Percentiles rank a stretch among this genome's conserved stretches.
Evolutionary conservation across 441 rosid species (phyloP).

Genomic region (Brassica balearica): DNA sequence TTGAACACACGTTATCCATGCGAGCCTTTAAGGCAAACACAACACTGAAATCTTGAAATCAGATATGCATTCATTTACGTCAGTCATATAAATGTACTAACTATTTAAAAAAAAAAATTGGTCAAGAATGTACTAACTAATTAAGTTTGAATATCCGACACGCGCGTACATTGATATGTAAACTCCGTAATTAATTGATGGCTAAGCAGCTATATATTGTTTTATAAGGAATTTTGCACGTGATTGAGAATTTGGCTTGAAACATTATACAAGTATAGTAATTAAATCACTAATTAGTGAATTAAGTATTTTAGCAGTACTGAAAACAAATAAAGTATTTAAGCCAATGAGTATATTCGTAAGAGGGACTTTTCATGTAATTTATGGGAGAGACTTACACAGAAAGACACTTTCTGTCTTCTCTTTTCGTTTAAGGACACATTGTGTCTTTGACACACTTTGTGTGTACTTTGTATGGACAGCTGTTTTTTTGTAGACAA

Average conservation of each 20-base stretch:
- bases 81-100: background rate
- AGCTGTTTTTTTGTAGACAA: no score
- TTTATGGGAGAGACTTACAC: no score
- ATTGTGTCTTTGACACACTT: no score
- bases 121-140: background rate
- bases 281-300: constrained; percentile 8
- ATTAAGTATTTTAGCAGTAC: background rate
- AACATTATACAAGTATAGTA: background rate
- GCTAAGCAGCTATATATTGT: background rate
- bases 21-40: constrained; percentile 13
- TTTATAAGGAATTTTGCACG: constrained; percentile 31
- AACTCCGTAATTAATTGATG: background rate
- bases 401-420: no score
- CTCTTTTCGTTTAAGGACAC: no score
- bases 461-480: no score
- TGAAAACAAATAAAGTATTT: background rate
- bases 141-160: constrained; percentile 1
- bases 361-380: constrained; percentile 14
- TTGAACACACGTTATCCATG: constrained; percentile 28
- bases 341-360: background rate
- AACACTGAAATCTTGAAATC: constrained; percentile 12
- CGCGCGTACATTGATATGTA: background rate
- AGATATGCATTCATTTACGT: background rate
- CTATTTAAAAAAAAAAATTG: no score
- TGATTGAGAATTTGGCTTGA: constrained; percentile 22